phyloP scores from a whole-genome alignment of 768 basidiomycete genomes.

The Xerocomus spinulosus region DNA sequence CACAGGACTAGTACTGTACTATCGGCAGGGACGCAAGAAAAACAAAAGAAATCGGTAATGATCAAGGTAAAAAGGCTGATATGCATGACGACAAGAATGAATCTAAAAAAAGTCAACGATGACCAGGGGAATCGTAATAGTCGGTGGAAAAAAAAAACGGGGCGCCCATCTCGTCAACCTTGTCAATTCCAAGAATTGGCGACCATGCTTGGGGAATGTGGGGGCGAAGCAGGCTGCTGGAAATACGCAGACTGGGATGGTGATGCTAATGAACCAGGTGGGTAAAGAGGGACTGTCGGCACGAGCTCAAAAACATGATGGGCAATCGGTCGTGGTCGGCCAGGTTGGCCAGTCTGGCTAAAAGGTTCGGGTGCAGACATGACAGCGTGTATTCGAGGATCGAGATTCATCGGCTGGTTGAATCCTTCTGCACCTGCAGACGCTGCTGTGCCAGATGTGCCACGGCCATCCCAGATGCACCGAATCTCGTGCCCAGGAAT shows the following conservation, averaged over 20 bases:
- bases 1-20: neutral
- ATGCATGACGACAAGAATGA: neutral
- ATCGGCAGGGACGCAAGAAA: neutral
- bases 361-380: conserved; percentile 55
- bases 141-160: neutral
- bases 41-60: neutral
- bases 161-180: neutral
- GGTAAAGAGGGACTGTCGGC: conserved; percentile 35
- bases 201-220: conserved; percentile 46
- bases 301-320: conserved; percentile 79
- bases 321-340: conserved; percentile 46
- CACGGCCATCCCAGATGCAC: conserved; percentile 88
- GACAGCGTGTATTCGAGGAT: conserved; percentile 82
- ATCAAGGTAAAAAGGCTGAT: neutral
- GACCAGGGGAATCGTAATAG: neutral
- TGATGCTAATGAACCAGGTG: conserved; percentile 46
- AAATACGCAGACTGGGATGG: conserved; percentile 52
- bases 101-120: neutral
- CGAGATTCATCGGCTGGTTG: conserved; percentile 51
- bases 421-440: conserved; percentile 31
- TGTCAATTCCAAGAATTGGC: conserved; percentile 22
- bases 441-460: conserved; percentile 28
- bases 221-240: conserved; percentile 49
- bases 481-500: conserved; percentile 77
- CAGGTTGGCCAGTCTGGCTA: conserved; percentile 35